These are phyloP conservation scores for Rutstroemia sydowiana DNA, from an alignment of 2,329 filamentous ascomycete genomes.

Conservation along the genomic window DNA sequence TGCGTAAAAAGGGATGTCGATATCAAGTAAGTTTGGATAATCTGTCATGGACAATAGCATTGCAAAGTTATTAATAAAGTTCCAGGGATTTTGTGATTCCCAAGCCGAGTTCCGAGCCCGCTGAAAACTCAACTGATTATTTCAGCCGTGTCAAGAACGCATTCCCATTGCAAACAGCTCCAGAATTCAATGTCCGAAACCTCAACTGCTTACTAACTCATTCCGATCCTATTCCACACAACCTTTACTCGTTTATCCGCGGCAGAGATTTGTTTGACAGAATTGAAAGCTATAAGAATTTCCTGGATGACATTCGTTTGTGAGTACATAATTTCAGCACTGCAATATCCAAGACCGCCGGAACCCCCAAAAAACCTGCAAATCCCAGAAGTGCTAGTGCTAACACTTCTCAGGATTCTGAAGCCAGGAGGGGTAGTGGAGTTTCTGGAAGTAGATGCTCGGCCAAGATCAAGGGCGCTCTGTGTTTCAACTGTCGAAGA, in stretches of 20 bases:
- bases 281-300: conserved; percentile 24
- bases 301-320: conserved; percentile 27
- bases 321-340: no score
- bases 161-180: conserved; percentile 15
- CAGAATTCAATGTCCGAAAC: conserved; percentile 26
- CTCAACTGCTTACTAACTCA: conserved; percentile 23
- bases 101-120: no score
- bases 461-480: conserved; percentile 18
- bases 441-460: conserved; percentile 27
- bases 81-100: conserved; percentile 23
- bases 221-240: conserved; percentile 20
- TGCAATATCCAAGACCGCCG: no score
- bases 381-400: no score
- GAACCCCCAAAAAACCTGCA: neutral
- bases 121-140: conserved; percentile 16
- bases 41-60: neutral
- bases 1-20: conserved; percentile 14
- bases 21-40: conserved; percentile 11
- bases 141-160: conserved; percentile 18
- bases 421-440: conserved; percentile 29
- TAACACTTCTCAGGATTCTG: conserved; percentile 13
- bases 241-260: conserved; percentile 25
- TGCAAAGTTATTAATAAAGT: neutral
- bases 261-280: conserved; percentile 26
- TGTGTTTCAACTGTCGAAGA: neutral